These are phyloP conservation scores for Suaeda aralocaspica DNA, from an alignment of 148 eudicot species.

Conservation along the genomic window DNA sequence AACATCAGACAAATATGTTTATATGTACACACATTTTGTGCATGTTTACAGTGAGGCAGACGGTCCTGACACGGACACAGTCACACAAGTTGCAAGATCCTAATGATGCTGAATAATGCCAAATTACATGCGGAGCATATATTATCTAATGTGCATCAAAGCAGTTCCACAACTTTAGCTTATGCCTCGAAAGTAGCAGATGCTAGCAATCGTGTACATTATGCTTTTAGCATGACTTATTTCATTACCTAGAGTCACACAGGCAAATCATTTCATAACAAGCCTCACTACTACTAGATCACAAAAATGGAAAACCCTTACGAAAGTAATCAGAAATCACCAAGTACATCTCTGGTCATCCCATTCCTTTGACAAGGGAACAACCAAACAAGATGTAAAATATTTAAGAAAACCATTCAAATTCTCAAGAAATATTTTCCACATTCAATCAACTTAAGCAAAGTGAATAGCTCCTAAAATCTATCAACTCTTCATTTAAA, in stretches of 20 bases:
- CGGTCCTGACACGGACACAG: neutral
- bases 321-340: too few relatives aligned
- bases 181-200: neutral
- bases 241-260: neutral
- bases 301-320: neutral
- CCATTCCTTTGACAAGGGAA: neutral
- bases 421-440: neutral
- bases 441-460: neutral
- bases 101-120: too few relatives aligned
- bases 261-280: neutral
- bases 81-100: neutral
- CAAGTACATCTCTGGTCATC: neutral
- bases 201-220: neutral
- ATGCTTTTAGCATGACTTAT: neutral
- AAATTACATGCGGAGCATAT: too few relatives aligned
- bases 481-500: neutral
- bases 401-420: neutral
- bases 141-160: neutral
- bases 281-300: neutral
- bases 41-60: neutral
- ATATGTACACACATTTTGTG: neutral
- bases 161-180: neutral
- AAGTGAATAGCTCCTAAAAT: neutral
- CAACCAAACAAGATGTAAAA: neutral
- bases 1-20: neutral